Percentiles rank a stretch among this genome's conserved stretches.
Evolutionary conservation across 148 eudicot genomes (phyloP).

Genomic region (Drosera capensis): DNA sequence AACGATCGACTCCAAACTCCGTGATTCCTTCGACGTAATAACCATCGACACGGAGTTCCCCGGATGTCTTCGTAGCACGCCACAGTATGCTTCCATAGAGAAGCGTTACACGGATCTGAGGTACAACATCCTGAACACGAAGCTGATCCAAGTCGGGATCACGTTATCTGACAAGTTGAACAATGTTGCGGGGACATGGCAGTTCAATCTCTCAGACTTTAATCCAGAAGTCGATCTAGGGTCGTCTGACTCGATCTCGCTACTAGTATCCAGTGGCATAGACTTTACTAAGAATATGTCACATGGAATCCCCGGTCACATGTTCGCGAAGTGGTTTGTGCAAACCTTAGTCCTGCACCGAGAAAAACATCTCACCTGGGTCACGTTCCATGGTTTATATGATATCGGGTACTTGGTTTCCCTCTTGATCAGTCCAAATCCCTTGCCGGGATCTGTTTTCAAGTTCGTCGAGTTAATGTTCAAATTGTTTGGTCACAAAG

Average conservation of each 20-base stretch:
- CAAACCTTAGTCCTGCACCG: background rate
- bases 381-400: constrained; percentile 4
- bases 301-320: background rate
- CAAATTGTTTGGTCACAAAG: background rate
- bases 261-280: background rate
- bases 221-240: background rate
- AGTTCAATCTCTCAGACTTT: constrained; percentile 3
- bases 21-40: too few species aligned
- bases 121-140: background rate
- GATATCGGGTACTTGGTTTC: background rate
- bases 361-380: background rate
- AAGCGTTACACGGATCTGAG: background rate
- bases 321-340: background rate
- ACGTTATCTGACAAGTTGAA: background rate
- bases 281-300: background rate
- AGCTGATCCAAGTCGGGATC: constrained; percentile 1
- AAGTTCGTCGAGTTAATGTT: background rate
- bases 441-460: background rate
- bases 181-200: background rate
- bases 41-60: constrained; percentile 5
- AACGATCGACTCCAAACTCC: too few species aligned
- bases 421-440: background rate
- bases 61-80: background rate
- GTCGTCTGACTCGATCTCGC: background rate
- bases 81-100: background rate